phyloP scores from a whole-genome alignment of 2,329 filamentous ascomycete genomes.

The Mycosphaerella sp. region DNA sequence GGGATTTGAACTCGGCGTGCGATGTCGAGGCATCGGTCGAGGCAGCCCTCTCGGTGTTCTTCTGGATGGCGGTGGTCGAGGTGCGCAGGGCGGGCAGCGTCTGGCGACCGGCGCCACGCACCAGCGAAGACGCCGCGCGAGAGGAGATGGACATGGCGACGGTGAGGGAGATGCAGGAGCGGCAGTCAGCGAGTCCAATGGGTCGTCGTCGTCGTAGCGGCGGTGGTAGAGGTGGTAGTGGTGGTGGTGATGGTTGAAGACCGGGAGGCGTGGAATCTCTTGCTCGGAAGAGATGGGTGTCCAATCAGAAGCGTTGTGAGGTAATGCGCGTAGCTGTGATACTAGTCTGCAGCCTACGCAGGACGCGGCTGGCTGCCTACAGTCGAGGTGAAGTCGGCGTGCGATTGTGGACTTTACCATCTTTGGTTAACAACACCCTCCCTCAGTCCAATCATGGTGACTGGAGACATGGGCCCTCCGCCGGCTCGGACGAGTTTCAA shows the following conservation, averaged over 20 bases:
- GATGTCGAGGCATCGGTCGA: conserved; percentile 31
- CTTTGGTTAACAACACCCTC: too few relatives aligned
- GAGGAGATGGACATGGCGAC: conserved; percentile 46
- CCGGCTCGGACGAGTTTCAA: conserved; percentile 2
- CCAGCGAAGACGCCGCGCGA: conserved; percentile 41
- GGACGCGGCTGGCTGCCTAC: not conserved
- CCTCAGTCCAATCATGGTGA: not conserved
- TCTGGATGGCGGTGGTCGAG: conserved; percentile 39
- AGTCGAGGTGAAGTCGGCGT: too few relatives aligned
- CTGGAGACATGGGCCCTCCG: conserved; percentile 5
- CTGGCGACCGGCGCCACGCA: conserved; percentile 43
- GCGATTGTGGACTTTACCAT: too few relatives aligned
- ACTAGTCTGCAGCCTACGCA: not conserved
- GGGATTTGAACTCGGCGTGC: conserved; percentile 45
- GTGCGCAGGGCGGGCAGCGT: conserved; percentile 43
- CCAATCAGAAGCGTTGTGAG: not conserved
- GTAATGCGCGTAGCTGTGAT: not conserved
- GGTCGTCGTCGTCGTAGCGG: conserved; percentile 3
- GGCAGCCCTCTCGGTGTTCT: conserved; percentile 30
- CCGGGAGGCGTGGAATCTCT: not conserved
- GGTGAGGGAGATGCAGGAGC: conserved; percentile 23
- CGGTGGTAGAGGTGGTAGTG: conserved; percentile 9
- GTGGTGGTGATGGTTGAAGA: not conserved
- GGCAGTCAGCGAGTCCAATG: conserved; percentile 19
- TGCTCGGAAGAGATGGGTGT: conserved; percentile 1